Conservation (phyloP, 2,329 filamentous ascomycete genomes). For the Nothomitra cinnamomea region DNA sequence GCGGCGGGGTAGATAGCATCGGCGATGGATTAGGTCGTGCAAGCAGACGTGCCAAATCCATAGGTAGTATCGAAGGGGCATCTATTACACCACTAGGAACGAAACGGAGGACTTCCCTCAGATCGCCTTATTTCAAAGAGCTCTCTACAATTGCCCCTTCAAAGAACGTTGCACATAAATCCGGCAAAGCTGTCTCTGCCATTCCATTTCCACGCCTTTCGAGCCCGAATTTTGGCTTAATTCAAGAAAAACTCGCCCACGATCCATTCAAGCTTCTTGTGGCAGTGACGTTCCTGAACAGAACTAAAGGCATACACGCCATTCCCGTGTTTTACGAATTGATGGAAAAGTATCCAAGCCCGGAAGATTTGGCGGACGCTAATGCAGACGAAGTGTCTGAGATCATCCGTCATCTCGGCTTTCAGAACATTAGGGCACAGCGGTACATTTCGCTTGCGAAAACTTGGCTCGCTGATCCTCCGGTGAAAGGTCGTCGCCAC, state of each 20-base stretch:
- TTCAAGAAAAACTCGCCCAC: slow-evolving; percentile 62
- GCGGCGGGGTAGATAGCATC: no score
- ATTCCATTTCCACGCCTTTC: slow-evolving; percentile 49
- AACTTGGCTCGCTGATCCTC: slow-evolving; percentile 48
- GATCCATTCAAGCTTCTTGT: slow-evolving; percentile 69
- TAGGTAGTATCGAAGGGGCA: background rate
- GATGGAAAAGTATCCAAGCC: slow-evolving; percentile 50
- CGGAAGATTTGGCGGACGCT: slow-evolving; percentile 42
- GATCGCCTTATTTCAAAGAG: background rate
- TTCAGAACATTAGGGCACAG: slow-evolving; percentile 48
- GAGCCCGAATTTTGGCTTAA: slow-evolving; percentile 50
- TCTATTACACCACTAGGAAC: background rate
- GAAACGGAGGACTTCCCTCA: background rate
- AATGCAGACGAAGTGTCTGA: slow-evolving; percentile 36
- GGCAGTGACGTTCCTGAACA: slow-evolving; percentile 71
- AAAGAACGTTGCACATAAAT: background rate
- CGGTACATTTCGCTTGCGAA: slow-evolving; percentile 55
- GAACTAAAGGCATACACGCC: slow-evolving; percentile 55
- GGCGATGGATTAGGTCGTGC: no score
- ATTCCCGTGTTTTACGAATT: slow-evolving; percentile 60
- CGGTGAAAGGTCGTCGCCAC: slow-evolving; percentile 38
- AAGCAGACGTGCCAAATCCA: background rate
- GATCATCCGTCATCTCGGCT: slow-evolving; percentile 53
- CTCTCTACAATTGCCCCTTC: background rate
- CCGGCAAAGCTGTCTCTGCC: slow-evolving; percentile 20